These are phyloP conservation scores for Remersonia thermophila DNA, from an alignment of 2,329 filamentous ascomycete genomes.

Conservation along the genomic window DNA sequence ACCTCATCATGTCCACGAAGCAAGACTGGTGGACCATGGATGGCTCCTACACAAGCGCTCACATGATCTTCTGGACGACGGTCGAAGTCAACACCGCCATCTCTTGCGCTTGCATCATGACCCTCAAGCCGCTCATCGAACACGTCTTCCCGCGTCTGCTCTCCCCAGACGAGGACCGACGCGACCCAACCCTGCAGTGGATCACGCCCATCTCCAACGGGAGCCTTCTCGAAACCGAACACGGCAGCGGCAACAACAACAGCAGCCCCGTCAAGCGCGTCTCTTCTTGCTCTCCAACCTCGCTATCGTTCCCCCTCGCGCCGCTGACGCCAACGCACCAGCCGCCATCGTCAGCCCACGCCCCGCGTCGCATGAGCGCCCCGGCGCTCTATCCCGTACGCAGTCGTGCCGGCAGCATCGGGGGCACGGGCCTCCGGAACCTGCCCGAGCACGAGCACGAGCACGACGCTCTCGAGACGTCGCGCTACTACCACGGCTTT, in stretches of 20 bases:
- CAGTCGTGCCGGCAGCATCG: neutral
- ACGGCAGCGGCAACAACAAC: neutral
- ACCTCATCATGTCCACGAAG: slow-evolving; percentile 15
- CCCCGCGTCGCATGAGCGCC: neutral
- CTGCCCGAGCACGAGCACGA: neutral
- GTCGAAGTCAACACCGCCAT: slow-evolving; percentile 27
- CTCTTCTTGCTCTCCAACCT: too few species aligned
- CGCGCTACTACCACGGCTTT: slow-evolving; percentile 7
- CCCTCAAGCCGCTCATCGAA: slow-evolving; percentile 27
- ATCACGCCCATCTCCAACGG: slow-evolving; percentile 10
- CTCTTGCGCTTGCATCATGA: slow-evolving; percentile 25
- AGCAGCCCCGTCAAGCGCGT: neutral
- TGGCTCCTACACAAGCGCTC: slow-evolving; percentile 19
- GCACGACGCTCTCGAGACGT: slow-evolving; percentile 1
- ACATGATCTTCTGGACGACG: slow-evolving; percentile 24
- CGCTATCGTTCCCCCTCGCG: too few species aligned
- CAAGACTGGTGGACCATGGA: slow-evolving; percentile 12
- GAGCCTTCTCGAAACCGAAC: neutral
- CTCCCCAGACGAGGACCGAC: slow-evolving; percentile 5
- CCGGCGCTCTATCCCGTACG: neutral
- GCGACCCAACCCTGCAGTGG: slow-evolving; percentile 12
- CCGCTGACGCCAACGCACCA: neutral
- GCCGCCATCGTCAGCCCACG: neutral
- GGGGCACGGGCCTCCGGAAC: neutral
- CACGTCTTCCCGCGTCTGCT: slow-evolving; percentile 18